Percentiles rank a stretch among this genome's conserved stretches.
Evolutionary conservation across 1,284 basidiomycete genomes (phyloP).

Genomic region (Ceratobasidium theobromae): DNA sequence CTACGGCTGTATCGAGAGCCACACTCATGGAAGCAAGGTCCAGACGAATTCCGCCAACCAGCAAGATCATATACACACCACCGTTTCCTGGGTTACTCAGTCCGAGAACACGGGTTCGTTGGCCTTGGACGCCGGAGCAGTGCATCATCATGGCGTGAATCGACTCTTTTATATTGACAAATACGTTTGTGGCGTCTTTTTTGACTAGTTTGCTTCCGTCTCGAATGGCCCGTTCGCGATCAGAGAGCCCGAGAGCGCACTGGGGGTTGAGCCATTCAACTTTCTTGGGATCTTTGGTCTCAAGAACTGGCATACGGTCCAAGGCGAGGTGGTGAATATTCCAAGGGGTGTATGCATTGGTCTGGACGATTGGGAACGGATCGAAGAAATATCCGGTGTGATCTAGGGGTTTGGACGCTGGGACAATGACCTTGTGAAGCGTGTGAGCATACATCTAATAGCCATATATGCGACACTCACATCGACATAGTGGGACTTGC

Average conservation of each 20-base stretch:
- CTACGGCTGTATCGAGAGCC: not conserved
- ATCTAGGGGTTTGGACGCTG: not conserved
- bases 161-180: not conserved
- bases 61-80: not conserved
- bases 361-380: not conserved
- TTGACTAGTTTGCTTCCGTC: not conserved
- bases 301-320: not conserved
- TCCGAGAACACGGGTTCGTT: not conserved
- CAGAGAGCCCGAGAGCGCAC: not conserved
- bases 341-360: not conserved
- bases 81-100: not conserved
- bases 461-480: not conserved
- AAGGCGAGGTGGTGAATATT: not conserved
- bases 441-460: not conserved
- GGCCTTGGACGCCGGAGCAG: not conserved
- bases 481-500: slow-evolving; percentile 19
- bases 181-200: not conserved
- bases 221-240: not conserved
- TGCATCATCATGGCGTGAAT: not conserved
- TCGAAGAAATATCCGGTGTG: not conserved
- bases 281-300: not conserved
- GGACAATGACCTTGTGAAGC: not conserved
- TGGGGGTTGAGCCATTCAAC: slow-evolving; percentile 3
- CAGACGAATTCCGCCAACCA: slow-evolving; percentile 1
- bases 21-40: slow-evolving; percentile 7